A percentile compares a stretch with the other conserved stretches of the same genome.
phyloP scores from a whole-genome alignment of 1,284 basidiomycete genomes.

The Malassezia vespertilionis region DNA sequence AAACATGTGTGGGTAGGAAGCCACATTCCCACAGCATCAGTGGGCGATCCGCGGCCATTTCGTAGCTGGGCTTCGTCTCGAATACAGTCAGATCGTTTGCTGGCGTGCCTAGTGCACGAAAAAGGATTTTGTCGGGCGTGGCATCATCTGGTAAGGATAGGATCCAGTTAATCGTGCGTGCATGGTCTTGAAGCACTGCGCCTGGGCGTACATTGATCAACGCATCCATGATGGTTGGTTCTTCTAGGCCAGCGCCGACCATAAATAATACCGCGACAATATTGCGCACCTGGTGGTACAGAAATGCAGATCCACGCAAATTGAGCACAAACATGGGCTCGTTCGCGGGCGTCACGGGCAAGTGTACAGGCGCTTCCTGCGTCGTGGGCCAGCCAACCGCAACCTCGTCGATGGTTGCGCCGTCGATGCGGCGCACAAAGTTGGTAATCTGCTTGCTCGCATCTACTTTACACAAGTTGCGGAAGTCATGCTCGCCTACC shows the following conservation, averaged over 20 bases:
- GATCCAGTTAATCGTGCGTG: slow-evolving; percentile 15
- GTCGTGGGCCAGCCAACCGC: slow-evolving; percentile 21
- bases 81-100: slow-evolving; percentile 18
- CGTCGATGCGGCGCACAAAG: slow-evolving; percentile 60
- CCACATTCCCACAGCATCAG: slow-evolving; percentile 85
- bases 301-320: slow-evolving; percentile 74
- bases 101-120: slow-evolving; percentile 1
- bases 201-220: slow-evolving; percentile 60
- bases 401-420: slow-evolving; percentile 55
- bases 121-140: background rate
- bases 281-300: slow-evolving; percentile 95
- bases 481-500: slow-evolving; percentile 85
- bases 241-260: slow-evolving; percentile 70
- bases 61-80: slow-evolving; percentile 67
- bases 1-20: slow-evolving; percentile 59
- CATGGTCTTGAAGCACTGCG: slow-evolving; percentile 19
- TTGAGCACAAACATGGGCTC: slow-evolving; percentile 61
- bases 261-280: slow-evolving; percentile 88
- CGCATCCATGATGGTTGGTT: slow-evolving; percentile 60
- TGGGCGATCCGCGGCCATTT: slow-evolving; percentile 82
- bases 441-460: slow-evolving; percentile 79
- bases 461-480: slow-evolving; percentile 92
- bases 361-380: background rate
- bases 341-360: slow-evolving; percentile 10
- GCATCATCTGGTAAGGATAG: slow-evolving; percentile 3